Conservation (phyloP, 2,329 filamentous ascomycete genomes). For the Knoxdaviesia capensis region DNA sequence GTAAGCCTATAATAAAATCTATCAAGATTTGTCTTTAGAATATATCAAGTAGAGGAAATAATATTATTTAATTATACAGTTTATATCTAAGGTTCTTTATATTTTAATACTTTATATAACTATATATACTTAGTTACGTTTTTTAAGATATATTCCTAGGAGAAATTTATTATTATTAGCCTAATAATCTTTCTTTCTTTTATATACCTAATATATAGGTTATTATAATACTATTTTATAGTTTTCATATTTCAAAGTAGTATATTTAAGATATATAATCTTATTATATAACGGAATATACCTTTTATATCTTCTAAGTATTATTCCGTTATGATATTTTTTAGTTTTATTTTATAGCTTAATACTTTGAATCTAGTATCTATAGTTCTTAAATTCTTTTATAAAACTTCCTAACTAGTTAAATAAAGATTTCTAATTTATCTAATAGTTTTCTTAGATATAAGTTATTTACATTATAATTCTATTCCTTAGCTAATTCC, state of each 20-base stretch:
- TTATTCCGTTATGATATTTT: too few relatives aligned
- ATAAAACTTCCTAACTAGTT: background rate
- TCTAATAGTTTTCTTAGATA: too few relatives aligned
- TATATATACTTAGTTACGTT: background rate
- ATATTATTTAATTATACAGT: background rate
- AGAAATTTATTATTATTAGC: background rate
- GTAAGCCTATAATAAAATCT: too few relatives aligned
- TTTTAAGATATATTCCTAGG: background rate
- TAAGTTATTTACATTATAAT: too few relatives aligned
- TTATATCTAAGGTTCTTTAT: background rate
- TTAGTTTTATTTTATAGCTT: conserved; percentile 1
- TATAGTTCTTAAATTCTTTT: background rate
- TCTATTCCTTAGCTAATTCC: too few relatives aligned
- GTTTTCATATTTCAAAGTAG: background rate
- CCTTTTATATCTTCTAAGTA: background rate
- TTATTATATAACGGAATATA: background rate
- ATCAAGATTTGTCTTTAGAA: conserved; percentile 1
- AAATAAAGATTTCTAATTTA: too few relatives aligned
- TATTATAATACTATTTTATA: conserved; percentile 1
- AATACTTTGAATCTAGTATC: background rate
- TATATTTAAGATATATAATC: background rate
- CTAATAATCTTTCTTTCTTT: background rate
- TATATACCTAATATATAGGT: background rate
- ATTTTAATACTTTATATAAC: background rate
- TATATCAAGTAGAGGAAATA: background rate